These are phyloP conservation scores for Basipetospora chlamydospora DNA, from an alignment of 2,329 filamentous ascomycete species.

Conservation along the genomic window DNA sequence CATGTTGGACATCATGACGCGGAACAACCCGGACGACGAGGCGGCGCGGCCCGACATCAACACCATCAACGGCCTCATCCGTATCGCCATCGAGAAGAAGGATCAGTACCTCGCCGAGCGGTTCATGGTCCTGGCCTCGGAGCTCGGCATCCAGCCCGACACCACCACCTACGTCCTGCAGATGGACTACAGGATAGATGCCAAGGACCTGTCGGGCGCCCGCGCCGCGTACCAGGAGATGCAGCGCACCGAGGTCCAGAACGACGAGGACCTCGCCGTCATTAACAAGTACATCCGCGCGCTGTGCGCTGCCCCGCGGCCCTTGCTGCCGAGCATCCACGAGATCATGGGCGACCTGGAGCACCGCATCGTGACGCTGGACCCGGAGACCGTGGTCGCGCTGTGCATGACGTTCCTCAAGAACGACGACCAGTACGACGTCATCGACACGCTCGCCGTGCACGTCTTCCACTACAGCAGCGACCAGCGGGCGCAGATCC, in stretches of 20 bases:
- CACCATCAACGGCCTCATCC: slow-evolving; percentile 65
- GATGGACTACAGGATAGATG: slow-evolving; percentile 60
- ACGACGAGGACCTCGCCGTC: slow-evolving; percentile 42
- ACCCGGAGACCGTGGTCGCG: slow-evolving; percentile 58
- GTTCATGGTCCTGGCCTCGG: slow-evolving; percentile 51
- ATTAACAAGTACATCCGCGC: slow-evolving; percentile 60
- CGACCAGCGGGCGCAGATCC: slow-evolving; percentile 52
- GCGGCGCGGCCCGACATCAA: slow-evolving; percentile 44
- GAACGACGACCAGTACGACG: slow-evolving; percentile 62
- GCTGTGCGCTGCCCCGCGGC: slow-evolving; percentile 44
- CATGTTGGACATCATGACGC: slow-evolving; percentile 56
- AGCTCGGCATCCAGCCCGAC: slow-evolving; percentile 52
- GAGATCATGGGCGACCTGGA: slow-evolving; percentile 61
- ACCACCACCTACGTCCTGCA: slow-evolving; percentile 58
- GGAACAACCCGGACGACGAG: slow-evolving; percentile 28
- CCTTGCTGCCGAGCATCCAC: slow-evolving; percentile 57
- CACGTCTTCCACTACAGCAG: slow-evolving; percentile 58
- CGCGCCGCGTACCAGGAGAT: slow-evolving; percentile 50
- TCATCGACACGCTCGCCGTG: slow-evolving; percentile 67
- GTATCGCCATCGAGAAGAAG: slow-evolving; percentile 53
- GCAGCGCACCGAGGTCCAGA: slow-evolving; percentile 33
- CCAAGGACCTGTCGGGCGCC: slow-evolving; percentile 58
- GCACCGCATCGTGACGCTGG: slow-evolving; percentile 52
- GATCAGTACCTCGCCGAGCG: slow-evolving; percentile 61
- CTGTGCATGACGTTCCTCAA: slow-evolving; percentile 62